A percentile compares a stretch with the other conserved stretches of the same genome.
Evolutionary conservation across 768 basidiomycete species (phyloP).

Genomic region (Naganishia vishniacii): DNA sequence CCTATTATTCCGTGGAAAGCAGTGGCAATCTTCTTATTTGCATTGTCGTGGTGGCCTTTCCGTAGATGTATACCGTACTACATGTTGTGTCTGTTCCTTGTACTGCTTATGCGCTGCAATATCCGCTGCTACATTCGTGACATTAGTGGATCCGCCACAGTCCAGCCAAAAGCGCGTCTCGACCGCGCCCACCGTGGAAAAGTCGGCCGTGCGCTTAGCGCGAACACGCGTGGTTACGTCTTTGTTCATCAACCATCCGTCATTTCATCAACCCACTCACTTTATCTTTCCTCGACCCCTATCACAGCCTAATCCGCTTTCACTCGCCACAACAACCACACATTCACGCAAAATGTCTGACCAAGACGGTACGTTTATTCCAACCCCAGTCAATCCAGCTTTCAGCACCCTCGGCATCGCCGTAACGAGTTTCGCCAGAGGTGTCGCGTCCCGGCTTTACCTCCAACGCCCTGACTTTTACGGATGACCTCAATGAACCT

Average conservation of each 20-base stretch:
- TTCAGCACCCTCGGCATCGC: slow-evolving; percentile 13
- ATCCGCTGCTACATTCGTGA: too few relatives aligned
- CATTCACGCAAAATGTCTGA: slow-evolving; percentile 13
- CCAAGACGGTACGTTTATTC: slow-evolving; percentile 21
- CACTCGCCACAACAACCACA: neutral
- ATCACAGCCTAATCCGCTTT: neutral
- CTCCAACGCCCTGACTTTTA: neutral
- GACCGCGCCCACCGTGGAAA: too few relatives aligned
- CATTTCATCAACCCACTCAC: too few relatives aligned
- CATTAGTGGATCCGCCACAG: too few relatives aligned
- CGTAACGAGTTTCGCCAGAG: slow-evolving; percentile 10
- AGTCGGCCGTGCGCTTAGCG: too few relatives aligned
- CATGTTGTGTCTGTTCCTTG: neutral
- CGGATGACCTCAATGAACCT: slow-evolving; percentile 9
- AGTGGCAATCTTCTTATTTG: too few relatives aligned
- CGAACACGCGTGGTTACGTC: too few relatives aligned
- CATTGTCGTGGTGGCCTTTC: neutral
- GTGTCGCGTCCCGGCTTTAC: neutral
- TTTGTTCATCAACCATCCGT: too few relatives aligned
- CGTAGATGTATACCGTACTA: neutral
- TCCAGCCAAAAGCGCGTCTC: too few relatives aligned
- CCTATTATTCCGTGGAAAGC: too few relatives aligned
- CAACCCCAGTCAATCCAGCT: slow-evolving; percentile 3
- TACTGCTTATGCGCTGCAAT: too few relatives aligned
- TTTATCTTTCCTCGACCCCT: neutral